Conservation (phyloP, 345 rosid species). For the Excoecaria agallocha region DNA sequence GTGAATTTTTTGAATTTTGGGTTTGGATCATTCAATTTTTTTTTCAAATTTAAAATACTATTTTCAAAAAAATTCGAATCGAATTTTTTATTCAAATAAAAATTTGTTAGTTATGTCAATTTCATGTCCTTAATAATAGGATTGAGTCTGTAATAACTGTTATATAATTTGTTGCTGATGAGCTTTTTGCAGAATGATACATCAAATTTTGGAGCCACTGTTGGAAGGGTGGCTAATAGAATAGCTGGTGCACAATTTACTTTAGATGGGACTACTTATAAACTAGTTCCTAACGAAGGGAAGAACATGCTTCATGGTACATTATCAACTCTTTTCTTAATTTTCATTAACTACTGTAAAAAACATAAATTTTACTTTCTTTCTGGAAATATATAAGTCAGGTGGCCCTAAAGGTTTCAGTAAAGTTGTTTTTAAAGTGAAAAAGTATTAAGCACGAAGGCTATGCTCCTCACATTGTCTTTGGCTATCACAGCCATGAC, state of each 20-base stretch:
- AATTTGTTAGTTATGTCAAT: no score
- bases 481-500: constrained; percentile 61
- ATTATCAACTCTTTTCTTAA: neutral
- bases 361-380: no score
- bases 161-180: neutral
- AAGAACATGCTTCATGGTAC: constrained; percentile 85
- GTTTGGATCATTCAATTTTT: no score
- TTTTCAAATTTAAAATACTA: no score
- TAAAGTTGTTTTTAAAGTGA: constrained; percentile 70
- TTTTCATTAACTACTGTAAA: neutral
- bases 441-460: constrained; percentile 41
- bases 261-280: constrained; percentile 57
- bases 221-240: constrained; percentile 87
- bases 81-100: no score
- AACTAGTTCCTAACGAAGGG: constrained; percentile 68
- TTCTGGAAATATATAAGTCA: neutral
- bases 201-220: constrained; percentile 61
- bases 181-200: constrained; percentile 51
- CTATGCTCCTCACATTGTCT: constrained; percentile 48
- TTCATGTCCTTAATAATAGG: no score
- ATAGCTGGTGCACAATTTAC: constrained; percentile 67
- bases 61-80: no score
- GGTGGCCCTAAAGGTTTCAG: constrained; percentile 82
- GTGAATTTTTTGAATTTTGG: no score
- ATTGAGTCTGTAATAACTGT: neutral